Evolutionary conservation across 768 basidiomycete species (phyloP), one percentile per base, ranked within the genome.

Genomic region (Leccinum uliginosum): DNA sequence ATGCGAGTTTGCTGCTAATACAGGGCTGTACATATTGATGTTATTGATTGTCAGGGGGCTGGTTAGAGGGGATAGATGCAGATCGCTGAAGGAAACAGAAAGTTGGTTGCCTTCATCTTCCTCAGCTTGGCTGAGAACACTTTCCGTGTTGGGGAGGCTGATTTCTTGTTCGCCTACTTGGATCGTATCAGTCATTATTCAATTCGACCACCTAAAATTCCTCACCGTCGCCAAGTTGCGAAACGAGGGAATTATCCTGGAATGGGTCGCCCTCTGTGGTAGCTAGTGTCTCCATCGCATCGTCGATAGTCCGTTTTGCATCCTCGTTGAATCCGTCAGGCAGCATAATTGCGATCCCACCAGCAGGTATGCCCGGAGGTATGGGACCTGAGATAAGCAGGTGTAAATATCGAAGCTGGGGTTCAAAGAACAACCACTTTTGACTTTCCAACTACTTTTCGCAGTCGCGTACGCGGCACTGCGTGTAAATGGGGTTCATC

Each of bases 391-490:
- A 19, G 32, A 23, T 14, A 32, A 23, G 4, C 29, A 15, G 7
- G 21, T 1, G 14, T 57, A 11, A 23, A 26, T 32, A 30, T 14
- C 4, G 17, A n/a, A 45, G 9, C 19, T 3, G 24, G 10, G 12
- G 21, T n/a, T 17, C 7, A 23, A n/a, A n/a, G n/a, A n/a, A n/a
- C n/a, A n/a, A n/a, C n/a, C 10, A 23, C 4, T 15, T 21, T n/a
- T 21, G 27, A 21, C 47, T 21, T 10, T 56, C 64, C 48, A 1
- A 51, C 1, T 0, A 45, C 34, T 1, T 8, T 11, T 26, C 12
- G 54, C 9, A 67, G n/a, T 15, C 56, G 34, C 5, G 49, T 3
- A n/a, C 15, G 26, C n/a, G 65, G 45, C 7, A 66, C 51, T 1
- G 53, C 30, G 49, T 9, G 35, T 17, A 50, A 1, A 29, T 1